Percentiles rank a stretch among this genome's conserved stretches.
Conservation (phyloP, 2,329 filamentous ascomycete genomes). For the Aspergillus tanneri region DNA sequence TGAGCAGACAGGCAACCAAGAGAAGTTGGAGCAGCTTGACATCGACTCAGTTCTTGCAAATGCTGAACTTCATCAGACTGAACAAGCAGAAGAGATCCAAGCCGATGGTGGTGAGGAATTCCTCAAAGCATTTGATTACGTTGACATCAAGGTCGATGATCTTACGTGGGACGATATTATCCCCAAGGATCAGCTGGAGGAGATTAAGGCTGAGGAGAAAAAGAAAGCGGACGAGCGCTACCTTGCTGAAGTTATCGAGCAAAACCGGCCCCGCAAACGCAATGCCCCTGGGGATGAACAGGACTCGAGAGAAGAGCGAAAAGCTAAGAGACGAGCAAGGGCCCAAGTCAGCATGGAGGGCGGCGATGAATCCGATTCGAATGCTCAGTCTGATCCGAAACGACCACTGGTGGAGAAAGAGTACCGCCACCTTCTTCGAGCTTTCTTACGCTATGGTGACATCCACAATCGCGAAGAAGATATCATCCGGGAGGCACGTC, state of each 20-base stretch:
- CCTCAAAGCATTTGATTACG: slow-evolving; percentile 84
- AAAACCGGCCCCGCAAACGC: slow-evolving; percentile 76
- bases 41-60: slow-evolving; percentile 97
- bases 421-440: slow-evolving; percentile 83
- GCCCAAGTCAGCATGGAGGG: slow-evolving; percentile 65
- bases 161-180: slow-evolving; percentile 99
- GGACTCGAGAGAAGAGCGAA: slow-evolving; percentile 60
- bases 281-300: slow-evolving; percentile 58
- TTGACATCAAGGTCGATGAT: slow-evolving; percentile 90
- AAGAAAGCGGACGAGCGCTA: slow-evolving; percentile 79
- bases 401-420: slow-evolving; percentile 92
- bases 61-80: slow-evolving; percentile 94
- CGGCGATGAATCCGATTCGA: slow-evolving; percentile 68
- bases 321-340: slow-evolving; percentile 68
- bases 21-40: slow-evolving; percentile 93
- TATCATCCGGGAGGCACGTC: slow-evolving; percentile 80
- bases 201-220: slow-evolving; percentile 86
- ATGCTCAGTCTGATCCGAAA: slow-evolving; percentile 69
- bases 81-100: slow-evolving; percentile 89
- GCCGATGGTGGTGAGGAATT: slow-evolving; percentile 97
- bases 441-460: slow-evolving; percentile 86
- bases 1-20: slow-evolving; percentile 93
- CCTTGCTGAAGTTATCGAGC: slow-evolving; percentile 75
- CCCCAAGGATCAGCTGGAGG: slow-evolving; percentile 84
- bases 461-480: slow-evolving; percentile 86